Percentiles rank a stretch among this genome's conserved stretches.
Conservation (phyloP, 306 rosid genomes). For the Fragaria vesca region DNA sequence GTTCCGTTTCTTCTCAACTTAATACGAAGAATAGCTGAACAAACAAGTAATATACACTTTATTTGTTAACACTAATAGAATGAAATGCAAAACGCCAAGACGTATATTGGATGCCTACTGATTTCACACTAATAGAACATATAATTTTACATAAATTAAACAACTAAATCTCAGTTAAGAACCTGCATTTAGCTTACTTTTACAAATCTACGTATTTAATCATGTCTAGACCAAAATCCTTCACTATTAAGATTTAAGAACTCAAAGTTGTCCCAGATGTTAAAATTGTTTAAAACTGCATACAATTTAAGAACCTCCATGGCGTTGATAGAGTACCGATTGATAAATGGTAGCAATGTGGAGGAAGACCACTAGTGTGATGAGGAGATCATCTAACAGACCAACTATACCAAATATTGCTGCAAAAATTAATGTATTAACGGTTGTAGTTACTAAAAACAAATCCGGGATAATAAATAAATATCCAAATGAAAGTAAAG, state of each 20-base stretch:
- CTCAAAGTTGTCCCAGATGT: neutral
- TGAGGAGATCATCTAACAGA: conserved; percentile 68
- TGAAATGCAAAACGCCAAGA: too few species aligned
- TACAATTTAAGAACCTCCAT: conserved; percentile 55
- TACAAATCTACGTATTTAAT: neutral
- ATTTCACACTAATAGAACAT: neutral
- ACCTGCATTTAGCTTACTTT: neutral
- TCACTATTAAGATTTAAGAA: neutral
- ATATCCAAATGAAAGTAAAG: conserved; percentile 13
- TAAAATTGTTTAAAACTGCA: neutral
- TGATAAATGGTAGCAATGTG: conserved; percentile 77
- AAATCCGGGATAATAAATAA: neutral
- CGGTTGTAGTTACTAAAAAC: conserved; percentile 3
- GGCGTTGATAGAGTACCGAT: conserved; percentile 66
- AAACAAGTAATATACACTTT: too few species aligned
- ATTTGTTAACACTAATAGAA: too few species aligned
- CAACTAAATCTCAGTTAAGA: neutral
- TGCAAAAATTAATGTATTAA: conserved; percentile 21
- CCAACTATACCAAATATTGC: conserved; percentile 81
- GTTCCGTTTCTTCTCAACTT: too few species aligned
- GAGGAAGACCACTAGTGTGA: conserved; percentile 66
- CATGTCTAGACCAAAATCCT: neutral
- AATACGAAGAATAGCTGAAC: too few species aligned
- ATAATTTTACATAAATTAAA: neutral
- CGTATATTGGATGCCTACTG: neutral